Evolutionary conservation across 495 filamentous ascomycete genomes (phyloP).

Genomic region (Emericellopsis terricola): DNA sequence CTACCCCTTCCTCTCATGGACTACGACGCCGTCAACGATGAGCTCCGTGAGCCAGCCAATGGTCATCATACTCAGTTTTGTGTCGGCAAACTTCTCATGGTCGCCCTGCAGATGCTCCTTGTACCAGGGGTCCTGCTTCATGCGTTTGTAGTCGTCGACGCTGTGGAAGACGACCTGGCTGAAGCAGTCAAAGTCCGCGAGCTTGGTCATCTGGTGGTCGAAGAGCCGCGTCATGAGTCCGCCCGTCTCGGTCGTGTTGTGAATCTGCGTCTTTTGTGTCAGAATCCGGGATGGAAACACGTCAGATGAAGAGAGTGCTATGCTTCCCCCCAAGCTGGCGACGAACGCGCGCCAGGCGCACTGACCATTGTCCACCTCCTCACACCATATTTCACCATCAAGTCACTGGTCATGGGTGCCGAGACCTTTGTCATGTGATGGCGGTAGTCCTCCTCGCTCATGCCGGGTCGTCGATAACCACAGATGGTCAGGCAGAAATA

Average conservation of each 20-base stretch:
- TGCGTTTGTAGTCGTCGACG: conserved; percentile 17
- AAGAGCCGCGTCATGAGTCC: conserved; percentile 18
- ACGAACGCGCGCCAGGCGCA: too few relatives aligned
- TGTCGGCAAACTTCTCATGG: conserved; percentile 31
- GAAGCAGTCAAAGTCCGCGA: conserved; percentile 26
- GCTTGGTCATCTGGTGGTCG: conserved; percentile 17
- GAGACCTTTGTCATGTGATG: too few relatives aligned
- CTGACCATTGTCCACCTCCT: too few relatives aligned
- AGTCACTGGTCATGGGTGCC: too few relatives aligned
- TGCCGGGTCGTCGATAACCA: too few relatives aligned
- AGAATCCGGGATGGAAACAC: too few relatives aligned
- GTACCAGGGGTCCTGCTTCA: conserved; percentile 19
- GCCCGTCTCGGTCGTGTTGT: conserved; percentile 18
- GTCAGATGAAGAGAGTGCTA: too few relatives aligned
- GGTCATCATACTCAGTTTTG: conserved; percentile 15
- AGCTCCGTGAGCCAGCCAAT: conserved; percentile 7
- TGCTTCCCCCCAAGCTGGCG: too few relatives aligned
- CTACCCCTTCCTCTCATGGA: too few relatives aligned
- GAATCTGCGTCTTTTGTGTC: conserved; percentile 18
- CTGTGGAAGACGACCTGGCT: conserved; percentile 19
- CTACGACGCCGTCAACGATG: conserved; percentile 7
- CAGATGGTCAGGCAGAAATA: too few relatives aligned
- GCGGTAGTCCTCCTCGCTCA: too few relatives aligned
- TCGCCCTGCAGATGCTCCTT: conserved; percentile 21
- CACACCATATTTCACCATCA: too few relatives aligned